phyloP scores from a whole-genome alignment of 495 filamentous ascomycete species.

The Aspergillus haitiensis region DNA sequence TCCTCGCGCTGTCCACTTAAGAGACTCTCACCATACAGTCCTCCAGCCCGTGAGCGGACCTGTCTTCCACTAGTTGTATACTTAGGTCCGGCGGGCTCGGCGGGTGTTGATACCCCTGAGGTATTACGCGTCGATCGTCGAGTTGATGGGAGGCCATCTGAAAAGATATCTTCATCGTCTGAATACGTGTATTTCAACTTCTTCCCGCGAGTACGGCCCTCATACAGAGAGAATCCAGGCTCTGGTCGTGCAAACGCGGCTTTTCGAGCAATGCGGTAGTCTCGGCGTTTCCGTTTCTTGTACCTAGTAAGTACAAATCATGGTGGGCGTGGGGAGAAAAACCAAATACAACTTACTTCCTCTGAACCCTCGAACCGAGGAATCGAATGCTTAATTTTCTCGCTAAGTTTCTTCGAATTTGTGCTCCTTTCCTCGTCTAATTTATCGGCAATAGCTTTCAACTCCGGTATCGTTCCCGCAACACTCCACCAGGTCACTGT shows the following conservation, averaged over 20 bases:
- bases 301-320: constrained; percentile 33
- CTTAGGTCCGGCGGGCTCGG: constrained; percentile 68
- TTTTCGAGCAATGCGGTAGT: constrained; percentile 84
- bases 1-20: constrained; percentile 54
- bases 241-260: constrained; percentile 86
- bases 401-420: constrained; percentile 72
- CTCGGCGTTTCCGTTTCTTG: constrained; percentile 87
- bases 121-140: constrained; percentile 71
- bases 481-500: constrained; percentile 88
- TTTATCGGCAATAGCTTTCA: constrained; percentile 69
- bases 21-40: constrained; percentile 74
- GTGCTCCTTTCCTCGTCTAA: constrained; percentile 76
- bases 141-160: constrained; percentile 62
- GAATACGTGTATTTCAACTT: constrained; percentile 94
- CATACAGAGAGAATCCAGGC: constrained; percentile 87
- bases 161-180: constrained; percentile 79
- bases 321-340: background rate
- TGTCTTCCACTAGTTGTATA: constrained; percentile 90
- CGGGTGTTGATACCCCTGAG: constrained; percentile 68
- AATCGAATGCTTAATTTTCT: constrained; percentile 75
- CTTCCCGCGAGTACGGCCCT: constrained; percentile 94
- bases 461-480: constrained; percentile 85
- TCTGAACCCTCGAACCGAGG: constrained; percentile 94
- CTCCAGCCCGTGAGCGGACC: constrained; percentile 70
- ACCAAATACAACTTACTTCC: constrained; percentile 57